Conservation (phyloP, 371 early-diverging fungal species). For the Fennellomyces sp. region DNA sequence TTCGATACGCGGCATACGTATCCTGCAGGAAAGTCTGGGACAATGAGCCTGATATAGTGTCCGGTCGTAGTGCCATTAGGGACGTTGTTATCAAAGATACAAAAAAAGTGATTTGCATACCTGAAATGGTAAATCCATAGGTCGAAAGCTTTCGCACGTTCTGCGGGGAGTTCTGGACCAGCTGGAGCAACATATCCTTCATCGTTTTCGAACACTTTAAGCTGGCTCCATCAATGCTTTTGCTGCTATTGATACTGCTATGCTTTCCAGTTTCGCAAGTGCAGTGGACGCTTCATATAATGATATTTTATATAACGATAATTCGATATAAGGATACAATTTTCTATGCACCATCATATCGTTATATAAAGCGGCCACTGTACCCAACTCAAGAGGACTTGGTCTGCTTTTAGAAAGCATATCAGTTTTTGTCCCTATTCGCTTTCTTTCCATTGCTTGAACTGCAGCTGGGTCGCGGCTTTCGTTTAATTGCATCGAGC, state of each 20-base stretch:
- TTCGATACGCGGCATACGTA: constrained; percentile 3
- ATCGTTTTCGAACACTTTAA: constrained; percentile 13
- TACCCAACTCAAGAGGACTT: not conserved
- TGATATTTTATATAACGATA: too few relatives aligned
- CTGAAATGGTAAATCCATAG: not conserved
- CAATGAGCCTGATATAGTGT: not conserved
- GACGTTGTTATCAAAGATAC: not conserved
- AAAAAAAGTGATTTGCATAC: not conserved
- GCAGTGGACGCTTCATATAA: too few relatives aligned
- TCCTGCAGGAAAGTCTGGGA: not conserved
- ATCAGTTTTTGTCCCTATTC: not conserved
- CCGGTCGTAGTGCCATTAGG: not conserved
- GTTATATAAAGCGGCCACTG: too few relatives aligned
- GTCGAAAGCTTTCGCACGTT: not conserved
- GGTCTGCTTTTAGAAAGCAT: not conserved
- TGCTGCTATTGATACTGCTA: not conserved
- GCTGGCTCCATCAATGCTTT: not conserved
- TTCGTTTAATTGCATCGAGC: not conserved
- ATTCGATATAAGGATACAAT: too few relatives aligned
- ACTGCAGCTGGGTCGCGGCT: not conserved
- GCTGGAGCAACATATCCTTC: constrained; percentile 13
- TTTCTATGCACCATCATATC: too few relatives aligned
- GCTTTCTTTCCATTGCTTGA: not conserved
- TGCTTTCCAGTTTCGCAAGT: not conserved
- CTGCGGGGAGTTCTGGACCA: constrained; percentile 4